These are phyloP conservation scores for Nicotiana paniculata DNA, from an alignment of 257 asterid genomes.

Conservation along the genomic window DNA sequence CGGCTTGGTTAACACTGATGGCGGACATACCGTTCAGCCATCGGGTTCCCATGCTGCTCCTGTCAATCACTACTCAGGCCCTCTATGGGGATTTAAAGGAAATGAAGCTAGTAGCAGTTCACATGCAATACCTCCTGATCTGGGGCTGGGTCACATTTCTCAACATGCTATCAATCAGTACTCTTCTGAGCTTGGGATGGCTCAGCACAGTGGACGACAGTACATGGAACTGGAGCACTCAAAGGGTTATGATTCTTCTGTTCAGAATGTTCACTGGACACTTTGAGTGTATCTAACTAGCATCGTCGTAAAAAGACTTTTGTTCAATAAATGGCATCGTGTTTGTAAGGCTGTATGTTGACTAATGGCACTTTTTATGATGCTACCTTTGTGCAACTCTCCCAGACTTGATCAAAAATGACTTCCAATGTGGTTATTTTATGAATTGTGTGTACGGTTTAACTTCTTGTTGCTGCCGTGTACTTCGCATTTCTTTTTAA, in stretches of 20 bases:
- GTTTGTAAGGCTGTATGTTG: neutral
- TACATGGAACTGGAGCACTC: conserved; percentile 46
- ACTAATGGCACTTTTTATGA: neutral
- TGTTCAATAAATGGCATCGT: neutral
- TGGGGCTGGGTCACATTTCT: conserved; percentile 51
- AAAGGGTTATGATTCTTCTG: conserved; percentile 49
- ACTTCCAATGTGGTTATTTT: neutral
- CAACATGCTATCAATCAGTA: conserved; percentile 30
- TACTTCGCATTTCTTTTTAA: neutral
- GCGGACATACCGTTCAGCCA: conserved; percentile 35
- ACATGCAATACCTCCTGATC: conserved; percentile 47
- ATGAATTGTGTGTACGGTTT: neutral
- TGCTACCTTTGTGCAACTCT: neutral
- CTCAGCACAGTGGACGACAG: conserved; percentile 42
- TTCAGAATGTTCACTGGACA: conserved; percentile 58
- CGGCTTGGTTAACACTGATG: conserved; percentile 22
- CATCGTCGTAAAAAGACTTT: neutral
- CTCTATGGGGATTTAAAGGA: conserved; percentile 45
- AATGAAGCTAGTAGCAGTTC: conserved; percentile 25
- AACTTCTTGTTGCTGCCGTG: neutral
- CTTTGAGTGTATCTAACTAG: conserved; percentile 23
- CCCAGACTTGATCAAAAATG: neutral
- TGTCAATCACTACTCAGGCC: conserved; percentile 30
- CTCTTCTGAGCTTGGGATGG: conserved; percentile 45
- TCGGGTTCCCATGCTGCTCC: conserved; percentile 30